Conservation (phyloP, 257 asterid species). For the Anisodus acutangulus region DNA sequence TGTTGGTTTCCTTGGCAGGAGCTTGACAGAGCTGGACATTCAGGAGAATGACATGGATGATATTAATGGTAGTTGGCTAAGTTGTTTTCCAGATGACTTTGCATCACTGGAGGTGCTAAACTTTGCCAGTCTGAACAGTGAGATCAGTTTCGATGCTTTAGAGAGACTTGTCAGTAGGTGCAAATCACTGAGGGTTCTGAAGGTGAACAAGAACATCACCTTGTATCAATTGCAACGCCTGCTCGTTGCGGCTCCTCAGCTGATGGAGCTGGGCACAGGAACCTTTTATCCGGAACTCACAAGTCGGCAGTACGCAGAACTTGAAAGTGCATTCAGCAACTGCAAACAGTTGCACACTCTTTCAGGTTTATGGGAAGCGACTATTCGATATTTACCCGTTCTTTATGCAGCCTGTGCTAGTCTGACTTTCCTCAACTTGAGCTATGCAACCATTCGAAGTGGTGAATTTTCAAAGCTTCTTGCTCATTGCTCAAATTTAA, state of each 20-base stretch:
- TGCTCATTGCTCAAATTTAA: constrained; percentile 69
- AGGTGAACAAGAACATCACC: constrained; percentile 64
- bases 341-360: constrained; percentile 61
- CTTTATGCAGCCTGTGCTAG: constrained; percentile 71
- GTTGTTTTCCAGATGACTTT: constrained; percentile 78
- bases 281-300: constrained; percentile 68
- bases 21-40: constrained; percentile 85
- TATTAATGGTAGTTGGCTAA: constrained; percentile 65
- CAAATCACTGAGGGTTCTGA: constrained; percentile 69
- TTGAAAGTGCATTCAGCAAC: constrained; percentile 56
- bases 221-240: constrained; percentile 63
- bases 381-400: constrained; percentile 55
- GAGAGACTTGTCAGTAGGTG: constrained; percentile 85
- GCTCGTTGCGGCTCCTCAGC: constrained; percentile 60
- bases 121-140: constrained; percentile 67
- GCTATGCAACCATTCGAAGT: constrained; percentile 59
- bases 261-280: constrained; percentile 78
- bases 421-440: constrained; percentile 74
- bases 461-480: constrained; percentile 65
- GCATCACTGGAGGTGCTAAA: constrained; percentile 71
- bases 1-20: constrained; percentile 49
- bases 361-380: constrained; percentile 72
- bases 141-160: constrained; percentile 66
- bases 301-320: constrained; percentile 53
- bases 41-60: constrained; percentile 73